Evolutionary conservation across 2,329 filamentous ascomycete species (phyloP), one percentile per base, ranked within the genome.

Genomic region (Huntiella savannae): DNA sequence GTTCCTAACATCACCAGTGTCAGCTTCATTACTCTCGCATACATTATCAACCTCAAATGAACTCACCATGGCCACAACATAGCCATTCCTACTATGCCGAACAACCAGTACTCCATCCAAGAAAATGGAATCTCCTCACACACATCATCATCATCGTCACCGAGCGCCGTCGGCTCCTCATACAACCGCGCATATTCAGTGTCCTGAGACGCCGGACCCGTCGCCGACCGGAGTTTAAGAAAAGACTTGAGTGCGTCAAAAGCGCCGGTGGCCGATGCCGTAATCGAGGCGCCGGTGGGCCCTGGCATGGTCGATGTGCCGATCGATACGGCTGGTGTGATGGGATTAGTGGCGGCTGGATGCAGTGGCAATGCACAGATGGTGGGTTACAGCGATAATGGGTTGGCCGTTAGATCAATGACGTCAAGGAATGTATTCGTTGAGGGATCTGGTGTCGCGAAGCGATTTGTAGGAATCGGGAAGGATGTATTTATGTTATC

Each of bases 41-140:
- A 13, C n/a, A 33, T 13, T 10, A 32, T 2, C 45, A 40, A 40
- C 56, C 41, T 54, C 52, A 41, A 28, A 40, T 17, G 15, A 42
- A 55, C 73, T 54, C 73, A 92, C 88, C 88, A 96, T 47, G 88
- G 86, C 88, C 88, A 96, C 39, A 96, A 70, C 91, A 96, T 96
- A 45, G 87, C 83, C 48, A 94, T 70, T 43, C 91, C 91, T 19
- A 96, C 67, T 43, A 94, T 65, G 47, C 81, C 67, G 61, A 96
- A 96, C 57, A 94, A 79, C 54, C 63, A 66, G 62, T 96, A 98
- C 59, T 92, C 83, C 33, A 83, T 57, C 77, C 82, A 86, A 51
- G 85, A 93, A 64, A 94, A 94, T 13, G 68, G 67, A 33, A 63
- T 56, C 33, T 65, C 63, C 15, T 54, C 57, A 13, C 61, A 60